phyloP scores from a whole-genome alignment of 148 eudicot species.

The Chenopodium berlandieri region DNA sequence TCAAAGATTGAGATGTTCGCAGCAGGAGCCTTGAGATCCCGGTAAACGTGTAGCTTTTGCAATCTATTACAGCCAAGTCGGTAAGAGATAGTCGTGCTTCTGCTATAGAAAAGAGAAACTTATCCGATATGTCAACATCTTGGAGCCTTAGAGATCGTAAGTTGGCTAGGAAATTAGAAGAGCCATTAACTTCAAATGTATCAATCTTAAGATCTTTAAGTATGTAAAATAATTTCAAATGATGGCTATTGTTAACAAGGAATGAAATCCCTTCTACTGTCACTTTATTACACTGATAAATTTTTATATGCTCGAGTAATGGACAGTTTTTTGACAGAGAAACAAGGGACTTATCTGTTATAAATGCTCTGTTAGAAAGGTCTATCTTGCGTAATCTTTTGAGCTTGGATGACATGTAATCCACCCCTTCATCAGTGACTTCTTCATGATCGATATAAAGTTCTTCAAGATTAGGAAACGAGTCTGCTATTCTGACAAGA shows the following conservation, averaged over 20 bases:
- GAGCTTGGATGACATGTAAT: constrained; percentile 19
- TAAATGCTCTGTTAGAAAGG: constrained; percentile 9
- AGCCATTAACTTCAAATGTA: not conserved
- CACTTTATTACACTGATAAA: not conserved
- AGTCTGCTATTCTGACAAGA: constrained; percentile 24
- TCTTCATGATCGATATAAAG: not conserved
- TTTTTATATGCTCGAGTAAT: constrained; percentile 1
- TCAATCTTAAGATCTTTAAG: not conserved
- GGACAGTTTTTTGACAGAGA: constrained; percentile 23
- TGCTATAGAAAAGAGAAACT: constrained; percentile 24
- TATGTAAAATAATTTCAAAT: constrained; percentile 16
- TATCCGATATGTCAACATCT: constrained; percentile 14
- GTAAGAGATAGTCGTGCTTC: constrained; percentile 19
- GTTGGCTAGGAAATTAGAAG: not conserved
- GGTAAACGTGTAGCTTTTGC: constrained; percentile 27
- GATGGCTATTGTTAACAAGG: constrained; percentile 15
- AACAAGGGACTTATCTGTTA: constrained; percentile 29
- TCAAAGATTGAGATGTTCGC: constrained; percentile 8
- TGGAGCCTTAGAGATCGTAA: constrained; percentile 4
- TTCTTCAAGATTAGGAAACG: constrained; percentile 27
- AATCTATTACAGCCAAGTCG: constrained; percentile 14
- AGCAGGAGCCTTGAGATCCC: constrained; percentile 21
- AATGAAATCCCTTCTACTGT: constrained; percentile 25
- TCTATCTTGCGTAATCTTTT: constrained; percentile 19
- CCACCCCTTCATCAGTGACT: constrained; percentile 28